Evolutionary conservation across 257 asterid genomes (phyloP), one percentile per base, ranked within the genome.

Genomic region (Linaria vulgaris): DNA sequence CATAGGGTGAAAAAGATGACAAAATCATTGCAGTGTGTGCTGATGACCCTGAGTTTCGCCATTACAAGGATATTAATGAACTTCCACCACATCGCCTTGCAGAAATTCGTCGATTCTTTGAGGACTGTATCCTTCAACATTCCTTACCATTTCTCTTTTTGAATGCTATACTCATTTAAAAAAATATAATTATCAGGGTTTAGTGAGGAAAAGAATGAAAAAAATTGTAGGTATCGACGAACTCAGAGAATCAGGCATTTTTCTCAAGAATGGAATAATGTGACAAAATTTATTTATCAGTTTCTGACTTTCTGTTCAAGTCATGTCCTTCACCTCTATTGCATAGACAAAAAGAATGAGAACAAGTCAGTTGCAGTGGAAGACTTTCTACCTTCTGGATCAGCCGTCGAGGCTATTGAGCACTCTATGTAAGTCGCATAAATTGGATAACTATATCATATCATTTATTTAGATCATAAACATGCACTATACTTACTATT

Each of bases 1-100:
- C 20, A 64, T 79, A 86, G 97, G 97, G 95, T 34, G 97, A 90
- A 74, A 90, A 78, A 79, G 97, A 90, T 69, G 97, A 90, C 77
- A 90, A 90, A 65, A 87, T 90, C 51, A 90, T 90, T 19, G 97
- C 97, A 21, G 95, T 90, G n/a, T 89, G 96, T 37, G 95, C 95
- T 58, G 96, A 89, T 63, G 95, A 86, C 71, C 96, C 95, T 0
- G 95, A 90, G 77, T 87, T 85, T 68, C 95, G 95, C 61, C 95
- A 87, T 66, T 79, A 77, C 73, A 78, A 53, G 38, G 91, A 86
- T 79, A 85, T 90, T 39, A 80, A 80, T 64, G 95, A 85, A 13
- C 87, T 87, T 55, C 82, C 96, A 54, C 96, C 95, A 43, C 97
- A 90, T 16, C 96, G 96, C 53, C 95, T 87, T 62, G 95, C 97